Evolutionary conservation across 2,329 filamentous ascomycete genomes (phyloP), one percentile per base, ranked within the genome.

Genomic region (Cercospora sp.): DNA sequence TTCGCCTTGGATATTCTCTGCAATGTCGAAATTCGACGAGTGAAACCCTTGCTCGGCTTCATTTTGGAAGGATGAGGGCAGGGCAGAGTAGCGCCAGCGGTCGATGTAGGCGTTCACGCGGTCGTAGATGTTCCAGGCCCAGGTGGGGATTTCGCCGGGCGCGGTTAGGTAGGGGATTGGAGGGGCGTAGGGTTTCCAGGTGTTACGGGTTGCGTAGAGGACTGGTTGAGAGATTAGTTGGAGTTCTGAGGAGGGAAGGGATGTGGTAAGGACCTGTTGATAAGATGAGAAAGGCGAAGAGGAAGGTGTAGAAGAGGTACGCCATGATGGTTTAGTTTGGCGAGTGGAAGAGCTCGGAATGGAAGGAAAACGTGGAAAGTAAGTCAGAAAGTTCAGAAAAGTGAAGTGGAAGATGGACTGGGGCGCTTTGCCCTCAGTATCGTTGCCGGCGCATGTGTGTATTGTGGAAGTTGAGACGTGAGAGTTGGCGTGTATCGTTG

Each of bases 41-140:
- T 90, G 91, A 30, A 99, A 86, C 20, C 95, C 95, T 16, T 91
- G 90, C 80, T 97, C 94, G 67, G 95, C 90, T 81, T 99, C 95
- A 73, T 87, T 89, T 53, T 89, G 84, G 82, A 98, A 99, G 33
- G 70, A 73, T 16, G 85, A 85, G 0, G 93, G 92, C 0, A 98
- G 87, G 33, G 88, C 90, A 63, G 89, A 85, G 83, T 98, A 97
- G 74, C 92, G 81, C 75, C 85, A 82, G 67, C 72, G 69, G 66
- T 76, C 68, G 67, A 76, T 68, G 66, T 70, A 83, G 73, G 85
- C 73, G 68, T 82, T 75, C 5, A 76, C 55, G 71, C 73, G 71
- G 61, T 79, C 77, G 51, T 84, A 79, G 69, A 81, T 69, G 73
- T 81, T 69, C 78, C 90, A 89, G 70, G 86, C 81, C 71, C 84